Percentiles rank a stretch among this genome's conserved stretches.
These are phyloP conservation scores for Russula lepida DNA, from an alignment of 768 basidiomycete species.

Conservation along the genomic window DNA sequence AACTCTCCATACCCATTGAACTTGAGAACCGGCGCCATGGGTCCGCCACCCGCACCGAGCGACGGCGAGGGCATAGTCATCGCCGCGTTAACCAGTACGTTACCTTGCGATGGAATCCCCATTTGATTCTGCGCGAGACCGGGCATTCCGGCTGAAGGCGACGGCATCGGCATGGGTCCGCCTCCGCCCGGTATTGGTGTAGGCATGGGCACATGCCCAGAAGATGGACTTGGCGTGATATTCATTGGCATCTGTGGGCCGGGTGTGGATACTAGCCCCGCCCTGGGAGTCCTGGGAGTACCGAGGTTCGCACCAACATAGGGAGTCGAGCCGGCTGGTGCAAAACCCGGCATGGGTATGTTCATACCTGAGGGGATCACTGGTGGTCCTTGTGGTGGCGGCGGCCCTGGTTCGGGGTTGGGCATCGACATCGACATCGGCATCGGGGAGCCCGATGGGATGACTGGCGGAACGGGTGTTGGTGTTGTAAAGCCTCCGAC, in stretches of 20 bases:
- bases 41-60: constrained; percentile 1
- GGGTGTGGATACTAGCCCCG: background rate
- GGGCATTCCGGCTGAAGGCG: background rate
- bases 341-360: constrained; percentile 9
- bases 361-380: background rate
- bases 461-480: background rate
- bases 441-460: background rate
- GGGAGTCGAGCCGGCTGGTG: constrained; percentile 12
- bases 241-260: background rate
- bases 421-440: constrained; percentile 20
- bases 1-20: constrained; percentile 30
- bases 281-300: background rate
- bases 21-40: constrained; percentile 23
- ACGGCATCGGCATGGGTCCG: background rate
- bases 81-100: background rate
- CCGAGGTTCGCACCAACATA: background rate
- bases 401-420: background rate
- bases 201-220: background rate
- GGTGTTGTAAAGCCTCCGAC: background rate
- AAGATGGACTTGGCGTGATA: background rate
- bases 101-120: background rate
- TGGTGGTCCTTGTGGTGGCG: background rate
- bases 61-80: background rate
- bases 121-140: background rate
- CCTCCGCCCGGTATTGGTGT: background rate